phyloP scores from a whole-genome alignment of 148 eudicot genomes.

The Selenicereus undatus region DNA sequence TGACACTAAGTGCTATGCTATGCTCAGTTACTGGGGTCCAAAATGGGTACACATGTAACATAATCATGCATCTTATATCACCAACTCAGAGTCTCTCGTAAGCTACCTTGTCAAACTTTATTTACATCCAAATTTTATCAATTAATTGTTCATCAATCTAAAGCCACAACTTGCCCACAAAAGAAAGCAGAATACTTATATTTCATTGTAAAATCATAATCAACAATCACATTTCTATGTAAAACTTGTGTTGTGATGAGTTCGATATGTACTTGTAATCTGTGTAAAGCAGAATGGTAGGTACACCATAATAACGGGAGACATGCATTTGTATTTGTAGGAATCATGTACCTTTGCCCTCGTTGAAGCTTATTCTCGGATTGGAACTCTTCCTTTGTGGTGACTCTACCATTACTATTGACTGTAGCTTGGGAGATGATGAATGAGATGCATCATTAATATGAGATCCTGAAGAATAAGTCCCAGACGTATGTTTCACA shows the following conservation, averaged over 20 bases:
- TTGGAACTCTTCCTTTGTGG: not conserved
- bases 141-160: not conserved
- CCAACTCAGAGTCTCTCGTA: not conserved
- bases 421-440: conserved; percentile 17
- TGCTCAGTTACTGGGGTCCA: not conserved
- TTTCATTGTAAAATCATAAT: not conserved
- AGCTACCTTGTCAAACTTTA: not conserved
- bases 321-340: not conserved
- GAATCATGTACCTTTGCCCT: conserved; percentile 15
- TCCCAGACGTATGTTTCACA: conserved; percentile 4
- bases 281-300: not conserved
- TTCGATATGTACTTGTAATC: not conserved
- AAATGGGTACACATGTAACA: not conserved
- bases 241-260: not conserved
- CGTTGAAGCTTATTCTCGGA: not conserved
- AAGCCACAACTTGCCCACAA: not conserved
- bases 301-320: not conserved
- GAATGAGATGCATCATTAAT: conserved; percentile 11
- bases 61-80: not conserved
- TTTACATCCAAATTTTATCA: not conserved
- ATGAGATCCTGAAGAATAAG: conserved; percentile 8
- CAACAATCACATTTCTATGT: not conserved
- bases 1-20: not conserved
- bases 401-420: not conserved
- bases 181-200: not conserved